Conservation (phyloP, 768 basidiomycete species). For the Termitomyces sp. region DNA sequence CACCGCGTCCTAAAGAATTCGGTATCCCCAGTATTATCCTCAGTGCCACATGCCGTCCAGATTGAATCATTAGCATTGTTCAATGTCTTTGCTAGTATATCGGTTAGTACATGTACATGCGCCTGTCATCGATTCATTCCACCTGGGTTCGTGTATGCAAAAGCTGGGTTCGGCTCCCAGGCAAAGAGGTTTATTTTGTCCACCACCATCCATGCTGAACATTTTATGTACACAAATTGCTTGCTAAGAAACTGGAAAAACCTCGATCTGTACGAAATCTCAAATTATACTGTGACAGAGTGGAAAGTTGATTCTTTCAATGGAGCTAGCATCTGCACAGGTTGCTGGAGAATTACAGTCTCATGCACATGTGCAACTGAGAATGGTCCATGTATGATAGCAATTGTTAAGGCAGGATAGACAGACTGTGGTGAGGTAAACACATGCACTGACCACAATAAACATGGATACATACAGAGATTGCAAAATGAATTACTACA, state of each 20-base stretch:
- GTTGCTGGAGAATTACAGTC: neutral
- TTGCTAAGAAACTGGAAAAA: too few relatives aligned
- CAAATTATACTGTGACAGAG: neutral
- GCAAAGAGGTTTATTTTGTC: too few relatives aligned
- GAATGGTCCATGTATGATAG: neutral
- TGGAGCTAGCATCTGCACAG: too few relatives aligned
- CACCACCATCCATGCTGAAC: too few relatives aligned
- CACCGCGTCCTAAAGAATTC: too few relatives aligned
- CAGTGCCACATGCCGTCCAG: too few relatives aligned
- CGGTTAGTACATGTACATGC: neutral
- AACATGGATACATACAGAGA: neutral
- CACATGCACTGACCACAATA: neutral
- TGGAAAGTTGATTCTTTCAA: neutral
- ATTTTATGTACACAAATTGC: too few relatives aligned
- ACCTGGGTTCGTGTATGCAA: neutral
- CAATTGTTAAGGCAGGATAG: neutral
- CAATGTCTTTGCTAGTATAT: neutral
- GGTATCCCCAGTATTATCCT: too few relatives aligned
- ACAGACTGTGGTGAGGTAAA: neutral
- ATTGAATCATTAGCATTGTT: too few relatives aligned
- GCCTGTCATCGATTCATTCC: too few relatives aligned
- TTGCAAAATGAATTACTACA: neutral
- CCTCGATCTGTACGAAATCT: too few relatives aligned
- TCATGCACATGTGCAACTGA: neutral
- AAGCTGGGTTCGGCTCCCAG: neutral